phyloP scores from a whole-genome alignment of 495 filamentous ascomycete genomes.

The Evernia prunastri region DNA sequence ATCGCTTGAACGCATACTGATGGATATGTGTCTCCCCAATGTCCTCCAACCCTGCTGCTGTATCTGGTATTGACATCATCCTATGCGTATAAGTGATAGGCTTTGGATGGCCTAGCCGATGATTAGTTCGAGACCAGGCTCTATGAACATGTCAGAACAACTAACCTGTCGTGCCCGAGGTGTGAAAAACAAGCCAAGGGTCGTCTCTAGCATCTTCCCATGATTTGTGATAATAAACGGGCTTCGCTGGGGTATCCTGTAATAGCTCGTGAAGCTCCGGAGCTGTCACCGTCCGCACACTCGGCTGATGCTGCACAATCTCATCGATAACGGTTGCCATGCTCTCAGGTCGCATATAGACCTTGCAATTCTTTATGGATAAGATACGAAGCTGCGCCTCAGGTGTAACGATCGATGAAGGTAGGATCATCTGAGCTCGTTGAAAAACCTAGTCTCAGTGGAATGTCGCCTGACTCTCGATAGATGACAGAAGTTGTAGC shows the following conservation, averaged over 20 bases:
- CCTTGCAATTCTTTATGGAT: constrained; percentile 30
- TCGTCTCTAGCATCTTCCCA: constrained; percentile 31
- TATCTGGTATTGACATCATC: constrained; percentile 26
- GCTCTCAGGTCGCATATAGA: constrained; percentile 31
- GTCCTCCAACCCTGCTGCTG: not conserved
- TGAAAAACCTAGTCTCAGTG: not conserved
- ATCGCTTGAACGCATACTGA: constrained; percentile 23
- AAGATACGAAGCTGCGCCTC: constrained; percentile 38
- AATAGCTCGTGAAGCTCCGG: constrained; percentile 30
- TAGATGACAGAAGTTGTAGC: too few species aligned
- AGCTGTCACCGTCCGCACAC: constrained; percentile 23
- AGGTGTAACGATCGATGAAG: constrained; percentile 38
- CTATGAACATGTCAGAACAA: too few species aligned
- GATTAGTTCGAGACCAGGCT: too few species aligned
- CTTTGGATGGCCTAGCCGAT: constrained; percentile 28
- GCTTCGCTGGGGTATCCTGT: constrained; percentile 11
- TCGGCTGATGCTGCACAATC: constrained; percentile 21
- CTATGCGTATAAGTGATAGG: constrained; percentile 29
- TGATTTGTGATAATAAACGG: constrained; percentile 26
- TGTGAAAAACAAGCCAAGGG: constrained; percentile 34
- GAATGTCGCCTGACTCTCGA: not conserved
- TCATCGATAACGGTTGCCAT: constrained; percentile 23
- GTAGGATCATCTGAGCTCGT: constrained; percentile 35
- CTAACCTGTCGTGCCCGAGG: constrained; percentile 34
- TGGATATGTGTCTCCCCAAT: constrained; percentile 20